Base-by-base conservation (phyloP, 2,329 filamentous ascomycete genomes). In the Ascochyta viciae-villosae region DNA sequence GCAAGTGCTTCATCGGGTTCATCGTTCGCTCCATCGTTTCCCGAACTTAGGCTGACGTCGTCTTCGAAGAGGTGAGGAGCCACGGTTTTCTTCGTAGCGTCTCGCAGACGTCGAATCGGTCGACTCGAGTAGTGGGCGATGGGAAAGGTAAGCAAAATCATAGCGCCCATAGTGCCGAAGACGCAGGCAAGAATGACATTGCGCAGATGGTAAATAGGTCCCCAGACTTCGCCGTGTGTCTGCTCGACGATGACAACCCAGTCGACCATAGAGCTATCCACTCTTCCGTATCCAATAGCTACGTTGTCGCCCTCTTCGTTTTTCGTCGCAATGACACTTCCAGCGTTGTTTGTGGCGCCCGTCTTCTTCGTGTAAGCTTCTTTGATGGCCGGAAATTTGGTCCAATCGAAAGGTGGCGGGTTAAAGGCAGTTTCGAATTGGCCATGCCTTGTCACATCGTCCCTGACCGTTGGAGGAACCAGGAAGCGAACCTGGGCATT, bases 201-300 rank as follows among this genome's bases (percentile, higher is more conserved):
- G 19, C 90, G 86, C n/a, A 96, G 80, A 19, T 86, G 87, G 26
- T 81, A 77, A 54, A 96, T 92, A 0, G 92, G 90, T 7, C 82
- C 80, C 77, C 89, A 92, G 0, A 92, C 91, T 75, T 96, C 92
- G 22, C 74, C 73, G 60, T 86, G 86, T 2, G 86, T 81, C 73
- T 95, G 88, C 71, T 96, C 93, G 0, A 96, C 85, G 2, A 96
- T 67, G 3, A 97, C 78, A 5, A 90, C 87, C 93, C 93, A 97
- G 67, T 94, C 86, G 7, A 90, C 90, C 48, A 96, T 77, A 0
- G 77, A 72, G 5, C 83, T 91, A 49, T 85, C 82, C 0, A 90
- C 86, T 10, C 89, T 82, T 7, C 91, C 90, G 67, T 87, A 94
- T 22, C 92, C 93, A n/a, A 93, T 88, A 10, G 91, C 89, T 1